Evolutionary conservation across 768 basidiomycete species (phyloP).

Genomic region (Boletus huronensis): DNA sequence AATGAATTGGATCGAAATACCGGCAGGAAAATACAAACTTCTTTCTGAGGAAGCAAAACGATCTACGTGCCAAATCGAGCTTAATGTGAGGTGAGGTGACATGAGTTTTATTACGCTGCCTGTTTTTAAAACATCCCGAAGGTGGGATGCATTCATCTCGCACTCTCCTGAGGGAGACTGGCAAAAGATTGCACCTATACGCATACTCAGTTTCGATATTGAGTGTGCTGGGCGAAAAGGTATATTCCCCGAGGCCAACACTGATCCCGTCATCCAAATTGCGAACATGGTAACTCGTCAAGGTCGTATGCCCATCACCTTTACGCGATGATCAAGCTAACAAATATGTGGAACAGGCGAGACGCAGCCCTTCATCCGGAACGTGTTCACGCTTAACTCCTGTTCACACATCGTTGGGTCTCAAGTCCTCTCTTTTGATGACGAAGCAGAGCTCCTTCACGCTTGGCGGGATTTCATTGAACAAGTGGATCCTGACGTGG

Average conservation of each 20-base stretch:
- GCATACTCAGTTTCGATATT: slow-evolving; percentile 97
- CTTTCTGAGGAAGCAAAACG: slow-evolving; percentile 53
- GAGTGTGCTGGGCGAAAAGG: slow-evolving; percentile 98
- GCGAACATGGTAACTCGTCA: slow-evolving; percentile 99
- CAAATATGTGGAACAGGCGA: slow-evolving; percentile 59
- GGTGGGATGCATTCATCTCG: slow-evolving; percentile 84
- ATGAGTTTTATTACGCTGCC: not conserved
- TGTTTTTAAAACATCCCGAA: slow-evolving; percentile 29
- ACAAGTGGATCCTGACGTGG: slow-evolving; percentile 88
- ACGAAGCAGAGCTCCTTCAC: slow-evolving; percentile 70
- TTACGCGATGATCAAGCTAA: slow-evolving; percentile 1
- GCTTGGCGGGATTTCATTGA: slow-evolving; percentile 90
- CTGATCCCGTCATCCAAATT: slow-evolving; percentile 97
- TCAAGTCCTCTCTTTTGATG: slow-evolving; percentile 80
- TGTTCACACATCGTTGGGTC: slow-evolving; percentile 98
- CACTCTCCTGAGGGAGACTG: slow-evolving; percentile 90
- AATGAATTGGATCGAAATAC: slow-evolving; percentile 99
- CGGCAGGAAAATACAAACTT: slow-evolving; percentile 74
- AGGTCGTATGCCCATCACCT: slow-evolving; percentile 45
- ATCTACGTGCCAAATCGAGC: slow-evolving; percentile 88
- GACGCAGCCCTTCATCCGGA: slow-evolving; percentile 88
- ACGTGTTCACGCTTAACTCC: slow-evolving; percentile 92
- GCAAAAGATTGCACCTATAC: slow-evolving; percentile 88
- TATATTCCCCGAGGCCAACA: slow-evolving; percentile 87
- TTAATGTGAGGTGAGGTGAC: slow-evolving; percentile 61